Evolutionary conservation across 306 rosid genomes (phyloP).

Genomic region (Trichosanthes truncata): DNA sequence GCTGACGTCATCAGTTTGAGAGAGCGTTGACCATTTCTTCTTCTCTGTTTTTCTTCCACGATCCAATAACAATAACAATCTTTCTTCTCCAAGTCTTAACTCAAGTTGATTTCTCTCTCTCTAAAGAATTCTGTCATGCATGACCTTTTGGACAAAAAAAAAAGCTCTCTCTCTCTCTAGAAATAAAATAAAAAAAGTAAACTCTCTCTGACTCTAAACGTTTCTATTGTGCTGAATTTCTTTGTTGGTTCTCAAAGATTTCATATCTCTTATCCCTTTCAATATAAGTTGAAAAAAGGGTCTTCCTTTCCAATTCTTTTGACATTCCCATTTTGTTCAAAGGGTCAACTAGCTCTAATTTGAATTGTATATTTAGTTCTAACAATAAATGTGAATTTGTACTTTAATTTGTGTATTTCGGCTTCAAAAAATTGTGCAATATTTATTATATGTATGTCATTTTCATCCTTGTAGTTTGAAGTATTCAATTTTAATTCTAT

Average conservation of each 20-base stretch:
- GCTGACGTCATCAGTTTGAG: constrained; percentile 33
- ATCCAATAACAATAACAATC: not conserved
- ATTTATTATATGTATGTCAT: no score
- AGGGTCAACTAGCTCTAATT: not conserved
- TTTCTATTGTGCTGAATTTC: not conserved
- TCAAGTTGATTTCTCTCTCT: not conserved
- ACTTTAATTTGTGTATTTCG: no score
- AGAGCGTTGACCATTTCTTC: constrained; percentile 43
- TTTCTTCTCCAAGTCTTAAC: not conserved
- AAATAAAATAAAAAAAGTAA: not conserved
- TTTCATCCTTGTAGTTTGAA: no score
- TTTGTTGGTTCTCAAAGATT: not conserved
- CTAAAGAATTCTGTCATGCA: not conserved
- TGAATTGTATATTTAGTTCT: not conserved
- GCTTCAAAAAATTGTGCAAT: no score
- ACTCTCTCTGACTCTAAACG: not conserved
- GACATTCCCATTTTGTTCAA: not conserved
- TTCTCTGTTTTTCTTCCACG: not conserved
- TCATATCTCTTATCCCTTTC: not conserved
- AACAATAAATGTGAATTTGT: not conserved
- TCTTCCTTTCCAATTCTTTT: not conserved
- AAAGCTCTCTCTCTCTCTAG: not conserved
- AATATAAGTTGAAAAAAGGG: not conserved
- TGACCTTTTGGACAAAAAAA: not conserved
- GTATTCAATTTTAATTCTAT: not conserved